Conservation (phyloP, 108 stramenopile species). For the Pseudonitzschia delicatissima region DNA sequence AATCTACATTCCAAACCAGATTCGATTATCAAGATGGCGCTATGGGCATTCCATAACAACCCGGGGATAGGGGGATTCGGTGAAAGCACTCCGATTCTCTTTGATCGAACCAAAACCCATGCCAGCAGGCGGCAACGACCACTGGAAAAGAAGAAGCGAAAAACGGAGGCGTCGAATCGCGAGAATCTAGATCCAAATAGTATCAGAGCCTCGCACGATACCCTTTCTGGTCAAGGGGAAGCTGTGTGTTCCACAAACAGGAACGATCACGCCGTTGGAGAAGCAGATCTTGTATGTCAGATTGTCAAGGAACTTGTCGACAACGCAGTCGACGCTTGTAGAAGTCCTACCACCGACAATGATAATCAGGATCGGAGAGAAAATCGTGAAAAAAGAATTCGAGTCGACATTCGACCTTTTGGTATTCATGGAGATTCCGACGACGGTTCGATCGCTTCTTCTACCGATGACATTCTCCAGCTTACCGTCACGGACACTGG, state of each 20-base stretch:
- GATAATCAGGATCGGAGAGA: conserved; percentile 14
- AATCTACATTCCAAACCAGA: too few species aligned
- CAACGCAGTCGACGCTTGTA: conserved; percentile 86
- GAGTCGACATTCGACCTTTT: conserved; percentile 31
- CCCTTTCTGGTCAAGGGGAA: neutral
- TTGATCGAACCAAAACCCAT: neutral
- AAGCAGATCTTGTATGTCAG: conserved; percentile 79
- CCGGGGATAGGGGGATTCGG: conserved; percentile 87
- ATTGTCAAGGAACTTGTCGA: conserved; percentile 89
- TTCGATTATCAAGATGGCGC: conserved; percentile 79
- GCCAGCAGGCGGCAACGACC: neutral
- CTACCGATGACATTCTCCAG: conserved; percentile 37
- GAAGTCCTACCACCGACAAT: neutral
- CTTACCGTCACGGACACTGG: conserved; percentile 81
- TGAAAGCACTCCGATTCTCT: conserved; percentile 32
- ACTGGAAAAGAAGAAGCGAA: conserved; percentile 1
- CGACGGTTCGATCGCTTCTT: conserved; percentile 6
- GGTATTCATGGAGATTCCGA: conserved; percentile 4
- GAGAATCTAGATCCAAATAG: neutral
- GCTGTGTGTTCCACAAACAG: neutral
- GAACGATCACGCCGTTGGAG: conserved; percentile 7
- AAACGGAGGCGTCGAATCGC: neutral
- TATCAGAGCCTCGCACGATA: too few species aligned
- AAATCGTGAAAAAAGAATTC: conserved; percentile 31
- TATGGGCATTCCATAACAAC: conserved; percentile 74